Conservation (phyloP, 2,329 filamentous ascomycete genomes). For the Boeremia exigua region DNA sequence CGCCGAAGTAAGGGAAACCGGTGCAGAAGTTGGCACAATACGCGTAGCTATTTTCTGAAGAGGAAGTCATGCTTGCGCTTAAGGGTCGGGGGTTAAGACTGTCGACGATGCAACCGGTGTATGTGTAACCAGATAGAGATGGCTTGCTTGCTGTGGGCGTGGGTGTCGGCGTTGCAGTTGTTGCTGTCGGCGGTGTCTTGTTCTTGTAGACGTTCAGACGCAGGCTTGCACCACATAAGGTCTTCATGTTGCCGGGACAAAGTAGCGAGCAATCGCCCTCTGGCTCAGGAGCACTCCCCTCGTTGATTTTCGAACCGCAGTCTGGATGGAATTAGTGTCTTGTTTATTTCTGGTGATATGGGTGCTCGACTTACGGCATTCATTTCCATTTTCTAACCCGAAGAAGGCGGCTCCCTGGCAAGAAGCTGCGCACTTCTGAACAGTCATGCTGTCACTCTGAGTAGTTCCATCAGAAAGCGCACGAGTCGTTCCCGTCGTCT, state of each 20-base stretch:
- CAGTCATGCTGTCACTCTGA: conserved; percentile 40
- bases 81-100: conserved; percentile 21
- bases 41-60: conserved; percentile 19
- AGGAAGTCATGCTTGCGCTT: conserved; percentile 11
- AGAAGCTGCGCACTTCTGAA: conserved; percentile 47
- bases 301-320: conserved; percentile 29
- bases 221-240: conserved; percentile 30
- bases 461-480: conserved; percentile 42
- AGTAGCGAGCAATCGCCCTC: conserved; percentile 26
- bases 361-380: conserved; percentile 23
- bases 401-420: conserved; percentile 40
- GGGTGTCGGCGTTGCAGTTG: conserved; percentile 2
- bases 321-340: not conserved
- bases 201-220: conserved; percentile 31
- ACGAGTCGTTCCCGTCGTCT: conserved; percentile 29
- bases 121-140: conserved; percentile 25
- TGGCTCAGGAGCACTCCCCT: conserved; percentile 14
- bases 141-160: conserved; percentile 17
- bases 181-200: conserved; percentile 9
- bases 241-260: conserved; percentile 25
- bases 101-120: conserved; percentile 31
- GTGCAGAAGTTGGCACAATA: conserved; percentile 28
- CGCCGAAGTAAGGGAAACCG: conserved; percentile 31
- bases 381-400: conserved; percentile 41
- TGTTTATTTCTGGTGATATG: not conserved